Evolutionary conservation across 148 eudicot genomes (phyloP), one percentile per base, ranked within the genome.

Genomic region (Spergularia marina): DNA sequence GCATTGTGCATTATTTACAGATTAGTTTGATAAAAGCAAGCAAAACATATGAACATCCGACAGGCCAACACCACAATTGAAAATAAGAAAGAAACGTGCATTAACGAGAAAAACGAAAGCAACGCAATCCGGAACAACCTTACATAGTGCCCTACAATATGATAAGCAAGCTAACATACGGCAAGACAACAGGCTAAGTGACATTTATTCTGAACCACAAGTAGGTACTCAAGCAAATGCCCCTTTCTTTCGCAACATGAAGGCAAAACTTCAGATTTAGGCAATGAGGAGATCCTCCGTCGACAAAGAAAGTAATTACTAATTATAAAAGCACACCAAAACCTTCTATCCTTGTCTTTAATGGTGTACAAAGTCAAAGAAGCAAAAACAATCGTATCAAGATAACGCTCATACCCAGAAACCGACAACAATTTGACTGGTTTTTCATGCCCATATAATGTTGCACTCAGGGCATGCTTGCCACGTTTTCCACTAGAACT

Each of bases 371-470:
- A 72, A 57, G 21, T 55, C 13, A 59, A 56, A 52, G 39, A 56
- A 65, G 75, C 44, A 53, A 66, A 66, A 13, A 72, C n/a, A 66
- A 10, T 6, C 52, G 55, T 25, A 53, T 47, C 72, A 63, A 76
- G 70, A 47, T 34, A 54, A 65, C 30, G 51, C 55, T 68, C 89
- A 58, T 91, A 91, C 93, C 90, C 86, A 9, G 97, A 86, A 81
- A 89, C 93, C 53, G 91, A 82, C 76, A 91, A 74, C 54, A 79
- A 78, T 61, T 74, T 85, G 16, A 89, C 77, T 74, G 93, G 88
- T 61, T 83, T 91, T 74, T 84, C 88, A 80, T 91, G 97, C 63
- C 94, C 94, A 65, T 84, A 56, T 12, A 91, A 75, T 74, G 94
- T 90, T 78, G 88, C 94, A 80, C 78, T 88, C 59, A 88, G 61